Conservation (phyloP, 1,284 basidiomycete genomes). For the Phlebopus sp. region DNA sequence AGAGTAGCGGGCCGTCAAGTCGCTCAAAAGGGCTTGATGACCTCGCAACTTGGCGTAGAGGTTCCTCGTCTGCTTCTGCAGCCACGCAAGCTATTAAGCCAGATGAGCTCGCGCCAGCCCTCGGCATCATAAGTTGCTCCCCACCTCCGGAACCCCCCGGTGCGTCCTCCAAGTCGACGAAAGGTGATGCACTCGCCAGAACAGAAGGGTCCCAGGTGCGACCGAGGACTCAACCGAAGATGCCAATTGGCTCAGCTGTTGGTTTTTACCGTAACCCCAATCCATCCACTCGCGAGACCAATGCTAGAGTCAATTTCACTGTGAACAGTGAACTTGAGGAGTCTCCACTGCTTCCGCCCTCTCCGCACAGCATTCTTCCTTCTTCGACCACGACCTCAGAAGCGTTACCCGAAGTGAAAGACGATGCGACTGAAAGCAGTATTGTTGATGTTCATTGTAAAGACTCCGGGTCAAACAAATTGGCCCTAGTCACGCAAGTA, state of each 20-base stretch:
- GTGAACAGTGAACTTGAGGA: conserved; percentile 73
- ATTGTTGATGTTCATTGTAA: conserved; percentile 23
- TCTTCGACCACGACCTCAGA: conserved; percentile 21
- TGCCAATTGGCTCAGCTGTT: conserved; percentile 63
- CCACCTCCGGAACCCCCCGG: conserved; percentile 20
- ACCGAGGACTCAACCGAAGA: conserved; percentile 30
- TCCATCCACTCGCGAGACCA: conserved; percentile 43
- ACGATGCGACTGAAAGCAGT: conserved; percentile 8
- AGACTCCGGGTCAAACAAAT: conserved; percentile 22
- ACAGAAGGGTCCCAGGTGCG: conserved; percentile 21
- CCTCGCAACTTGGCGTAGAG: conserved; percentile 59
- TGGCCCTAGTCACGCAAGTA: conserved; percentile 30
- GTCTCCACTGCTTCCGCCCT: conserved; percentile 5
- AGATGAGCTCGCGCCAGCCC: conserved; percentile 17
- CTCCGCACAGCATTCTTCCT: conserved; percentile 23
- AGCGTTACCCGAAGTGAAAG: conserved; percentile 5
- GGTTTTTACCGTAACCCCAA: conserved; percentile 67
- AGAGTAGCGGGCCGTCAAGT: conserved; percentile 37
- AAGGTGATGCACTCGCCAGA: conserved; percentile 15
- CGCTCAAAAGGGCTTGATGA: conserved; percentile 49
- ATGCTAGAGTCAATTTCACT: conserved; percentile 61
- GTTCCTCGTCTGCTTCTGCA: conserved; percentile 16
- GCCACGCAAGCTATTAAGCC: conserved; percentile 4
- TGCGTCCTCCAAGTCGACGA: conserved; percentile 7
- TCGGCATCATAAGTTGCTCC: conserved; percentile 30